Base-by-base conservation (phyloP, 2,329 filamentous ascomycete genomes). In the Fusarium poae region DNA sequence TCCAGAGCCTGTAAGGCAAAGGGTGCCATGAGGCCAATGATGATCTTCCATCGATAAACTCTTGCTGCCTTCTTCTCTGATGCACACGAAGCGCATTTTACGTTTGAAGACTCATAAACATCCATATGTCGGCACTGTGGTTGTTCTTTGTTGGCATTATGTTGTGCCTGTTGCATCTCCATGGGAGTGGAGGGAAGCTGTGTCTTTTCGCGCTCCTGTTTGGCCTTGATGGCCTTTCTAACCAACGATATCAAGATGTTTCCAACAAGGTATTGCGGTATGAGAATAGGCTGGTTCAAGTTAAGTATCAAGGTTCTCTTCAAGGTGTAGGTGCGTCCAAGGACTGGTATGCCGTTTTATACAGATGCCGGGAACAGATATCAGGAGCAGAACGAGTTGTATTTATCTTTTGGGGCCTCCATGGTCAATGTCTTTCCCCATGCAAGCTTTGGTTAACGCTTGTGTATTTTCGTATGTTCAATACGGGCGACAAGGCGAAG, bases 1-100 rank as follows among this genome's bases (percentile, higher is more conserved):
- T 92, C 89, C 3, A 92, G 81, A 4, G 87, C 84, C 60, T 89
- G 85, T 0, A 91, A 81, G 11, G 87, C 83, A 72, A 87, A 91
- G 0, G 89, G 89, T 4, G 88, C 78, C 8, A 88, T 76, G 1
- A 92, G 80, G 4, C 88, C 87, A 2, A 84, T 61, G 39, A 91
- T 83, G 13, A 91, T 75, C 72, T 86, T 91, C 82, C 82, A 86
- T 51, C 89, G 82, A 72, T 90, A 83, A 13, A 67, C 77, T 11
- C 72, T 71, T 8, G 76, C 74, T 11, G 73, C 74, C 23, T 72
- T 74, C 49, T 77, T 76, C 32, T 80, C 80, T 11, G 75, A 75
- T 37, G 75, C 76, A 62, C 79, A 82, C 4, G 69, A 60, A 15
- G 44, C 45, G 42, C 79, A 82, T 34, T 67, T 59, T 11, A 37